Conservation (phyloP, 306 rosid genomes). For the Potentilla sterilis region DNA sequence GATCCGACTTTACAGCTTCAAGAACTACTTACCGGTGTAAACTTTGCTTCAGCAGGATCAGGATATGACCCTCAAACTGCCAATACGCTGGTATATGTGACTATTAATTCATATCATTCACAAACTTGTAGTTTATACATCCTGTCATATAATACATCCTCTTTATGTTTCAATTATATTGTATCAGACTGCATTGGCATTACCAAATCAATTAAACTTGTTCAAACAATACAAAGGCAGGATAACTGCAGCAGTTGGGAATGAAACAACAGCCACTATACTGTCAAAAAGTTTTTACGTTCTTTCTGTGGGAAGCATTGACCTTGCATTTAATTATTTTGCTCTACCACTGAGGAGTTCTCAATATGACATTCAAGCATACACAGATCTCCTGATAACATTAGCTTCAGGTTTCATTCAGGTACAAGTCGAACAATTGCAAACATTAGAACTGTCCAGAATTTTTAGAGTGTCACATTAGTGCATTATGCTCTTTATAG, state of each 20-base stretch:
- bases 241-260: constrained; percentile 44
- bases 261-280: constrained; percentile 23
- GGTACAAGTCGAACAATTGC: constrained; percentile 21
- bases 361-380: constrained; percentile 40
- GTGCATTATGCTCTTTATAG: constrained; percentile 16
- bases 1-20: constrained; percentile 46
- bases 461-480: not conserved
- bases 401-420: constrained; percentile 48
- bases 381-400: constrained; percentile 52
- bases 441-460: not conserved
- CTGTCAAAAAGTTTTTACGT: constrained; percentile 53
- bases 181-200: constrained; percentile 47
- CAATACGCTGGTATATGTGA: constrained; percentile 28
- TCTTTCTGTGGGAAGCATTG: constrained; percentile 55
- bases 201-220: constrained; percentile 49
- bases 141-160: not conserved
- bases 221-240: constrained; percentile 51
- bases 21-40: constrained; percentile 70
- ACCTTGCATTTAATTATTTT: constrained; percentile 53
- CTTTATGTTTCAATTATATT: not conserved
- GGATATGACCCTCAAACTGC: constrained; percentile 79
- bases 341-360: constrained; percentile 31
- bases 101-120: not conserved
- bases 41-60: constrained; percentile 68
- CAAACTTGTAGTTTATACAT: too few relatives aligned